Base-by-base conservation (phyloP, 1,284 basidiomycete species). In the Ustilago hordei region DNA sequence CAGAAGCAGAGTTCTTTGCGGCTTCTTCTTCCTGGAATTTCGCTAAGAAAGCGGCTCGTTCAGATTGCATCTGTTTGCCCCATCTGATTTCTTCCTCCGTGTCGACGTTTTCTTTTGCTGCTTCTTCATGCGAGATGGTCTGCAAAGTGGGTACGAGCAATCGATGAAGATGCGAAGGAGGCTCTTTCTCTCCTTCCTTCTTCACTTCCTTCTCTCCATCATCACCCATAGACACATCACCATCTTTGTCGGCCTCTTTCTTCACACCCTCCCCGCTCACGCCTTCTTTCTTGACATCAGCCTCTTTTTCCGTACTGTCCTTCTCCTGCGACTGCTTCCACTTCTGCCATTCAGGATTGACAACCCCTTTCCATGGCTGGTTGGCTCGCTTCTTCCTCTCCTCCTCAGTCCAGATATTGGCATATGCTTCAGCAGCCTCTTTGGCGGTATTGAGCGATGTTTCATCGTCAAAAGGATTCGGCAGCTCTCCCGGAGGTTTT, bases 391-490 rank as follows among this genome's bases (percentile, higher is more conserved):
- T 79, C 52, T 68, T 62, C 53, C 68, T 55, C 28, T 68, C 72
- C 34, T 80, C 73, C 1, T 75, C 71, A 12, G 63, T 69, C 23
- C 78, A 50, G 8, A 50, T 11, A 8, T 55, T 68, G n/a, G 70
- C 69, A 64, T 79, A 83, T 6, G 75, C 79, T 0, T 63, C 55
- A 0, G 63, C 68, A 11, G 82, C 83, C 17, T 69, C 62, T n/a
- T 55, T 61, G 4, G 55, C 62, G 4, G 78, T 58, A 13, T 60
- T 70, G 11, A 45, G 56, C 11, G 76, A 76, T 1, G 60, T 53
- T 1, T 75, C 81, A 52, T 85, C 83, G 48, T 83, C 81, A 41
- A 85, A 85, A 0, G 84, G 84, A 41, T 85, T 85, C 6, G 69
- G 56, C n/a, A 66, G 58, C 41, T 65, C 69, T 34, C 80, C 81